Conservation (phyloP, 108 stramenopile genomes). For the Seminavis robusta region DNA sequence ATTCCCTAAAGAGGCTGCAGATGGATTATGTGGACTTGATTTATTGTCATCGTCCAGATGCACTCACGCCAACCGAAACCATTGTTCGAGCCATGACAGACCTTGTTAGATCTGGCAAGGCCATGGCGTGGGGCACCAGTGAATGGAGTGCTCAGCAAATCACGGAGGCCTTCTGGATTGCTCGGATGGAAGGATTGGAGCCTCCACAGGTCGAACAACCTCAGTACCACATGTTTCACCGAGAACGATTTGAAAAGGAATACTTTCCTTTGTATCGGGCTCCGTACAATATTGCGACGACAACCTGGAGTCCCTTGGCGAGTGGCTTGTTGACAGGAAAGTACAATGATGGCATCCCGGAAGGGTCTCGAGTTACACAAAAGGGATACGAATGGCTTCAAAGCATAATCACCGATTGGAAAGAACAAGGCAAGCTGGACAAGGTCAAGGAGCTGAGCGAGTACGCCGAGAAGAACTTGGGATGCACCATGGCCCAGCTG, state of each 20-base stretch:
- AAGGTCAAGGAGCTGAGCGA: constrained; percentile 32
- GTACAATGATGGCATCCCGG: constrained; percentile 38
- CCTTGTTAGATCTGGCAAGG: constrained; percentile 30
- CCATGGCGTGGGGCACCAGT: constrained; percentile 38
- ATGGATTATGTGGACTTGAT: constrained; percentile 36
- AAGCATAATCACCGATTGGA: constrained; percentile 21
- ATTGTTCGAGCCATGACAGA: constrained; percentile 44
- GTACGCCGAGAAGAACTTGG: constrained; percentile 21
- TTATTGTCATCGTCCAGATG: constrained; percentile 38
- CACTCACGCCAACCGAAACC: constrained; percentile 28
- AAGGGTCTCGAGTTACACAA: constrained; percentile 27
- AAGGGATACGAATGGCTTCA: constrained; percentile 33
- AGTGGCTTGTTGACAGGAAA: constrained; percentile 35
- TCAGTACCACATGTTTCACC: constrained; percentile 44
- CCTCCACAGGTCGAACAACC: constrained; percentile 38
- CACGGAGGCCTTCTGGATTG: constrained; percentile 38
- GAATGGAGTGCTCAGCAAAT: constrained; percentile 47
- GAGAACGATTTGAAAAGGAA: constrained; percentile 42
- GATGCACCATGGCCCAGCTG: constrained; percentile 23
- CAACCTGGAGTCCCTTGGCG: constrained; percentile 39
- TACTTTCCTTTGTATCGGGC: constrained; percentile 29
- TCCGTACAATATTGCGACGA: constrained; percentile 37
- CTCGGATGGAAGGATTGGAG: constrained; percentile 18
- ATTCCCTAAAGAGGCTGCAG: constrained; percentile 28
- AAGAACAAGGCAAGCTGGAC: constrained; percentile 29